Evolutionary conservation across 2,329 filamentous ascomycete species (phyloP), one percentile per base, ranked within the genome.

Genomic region (Mycosphaerelloides madeirae): DNA sequence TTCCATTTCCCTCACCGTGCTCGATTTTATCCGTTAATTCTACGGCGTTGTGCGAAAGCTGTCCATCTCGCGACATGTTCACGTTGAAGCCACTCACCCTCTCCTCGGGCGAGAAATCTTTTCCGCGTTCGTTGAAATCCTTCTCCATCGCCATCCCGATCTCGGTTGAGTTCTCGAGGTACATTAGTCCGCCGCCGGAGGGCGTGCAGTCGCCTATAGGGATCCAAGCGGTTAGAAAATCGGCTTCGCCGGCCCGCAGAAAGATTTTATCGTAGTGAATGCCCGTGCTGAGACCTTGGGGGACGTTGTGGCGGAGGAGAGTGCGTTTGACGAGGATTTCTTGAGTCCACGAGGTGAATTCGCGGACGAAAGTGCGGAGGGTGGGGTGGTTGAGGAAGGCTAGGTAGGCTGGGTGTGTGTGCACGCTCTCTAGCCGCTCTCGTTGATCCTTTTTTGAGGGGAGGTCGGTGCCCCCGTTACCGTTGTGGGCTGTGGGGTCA

Each of bases 151-250:
- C 56, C 37, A 59, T 48, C 3, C 68, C 68, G 8, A 71, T 56
- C 0, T 57, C 45, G 9, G 55, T 57, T 11, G 60, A 65, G 44
- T 68, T 55, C 28, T 68, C 65, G 8, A 72, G 59, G 45, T 72
- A 72, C 48, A 70, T 68, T 31, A 72, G 52, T 0, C 68, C 70
- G 3, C 69, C 68, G 5, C 68, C 68, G 25, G 59, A 56, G 3
- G 58, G 39, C 1, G 49, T 45, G 22, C 59, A 58, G 41, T 71
- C 64, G 31, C 69, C 69, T 15, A 72, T 69, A 1, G 63, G 63
- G 0, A 65, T 60, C 62, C 63, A 65, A 12, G 60, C 63, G 2
- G 62, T 65, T 6, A 65, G 42, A 14, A 59, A 59, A 3, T 56
- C 53, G 14, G 62, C 61, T 16, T 66, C 59, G 4, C 68, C 67